These are phyloP conservation scores for Suillus subaureus DNA, from an alignment of 768 basidiomycete species.

Conservation along the genomic window DNA sequence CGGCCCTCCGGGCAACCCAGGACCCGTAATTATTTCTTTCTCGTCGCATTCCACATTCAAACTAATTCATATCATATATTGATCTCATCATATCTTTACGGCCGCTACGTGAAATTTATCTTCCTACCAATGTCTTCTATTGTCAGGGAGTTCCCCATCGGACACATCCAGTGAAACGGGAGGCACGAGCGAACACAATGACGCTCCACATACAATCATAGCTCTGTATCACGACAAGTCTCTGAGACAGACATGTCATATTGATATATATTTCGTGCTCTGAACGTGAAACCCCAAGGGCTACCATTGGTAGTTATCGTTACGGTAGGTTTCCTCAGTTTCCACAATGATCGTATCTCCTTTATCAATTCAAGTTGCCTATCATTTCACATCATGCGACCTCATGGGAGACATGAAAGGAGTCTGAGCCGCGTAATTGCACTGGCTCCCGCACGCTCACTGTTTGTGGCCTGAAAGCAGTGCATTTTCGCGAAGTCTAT, in stretches of 20 bases:
- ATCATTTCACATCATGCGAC: not conserved
- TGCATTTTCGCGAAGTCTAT: slow-evolving; percentile 15
- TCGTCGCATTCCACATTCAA: too few species aligned
- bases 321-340: not conserved
- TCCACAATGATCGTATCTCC: not conserved
- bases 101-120: too few species aligned
- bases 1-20: too few species aligned
- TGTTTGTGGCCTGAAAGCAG: not conserved
- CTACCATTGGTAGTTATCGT: not conserved
- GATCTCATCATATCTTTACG: too few species aligned
- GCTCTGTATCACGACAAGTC: not conserved
- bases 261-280: too few species aligned
- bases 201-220: too few species aligned
- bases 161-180: too few species aligned
- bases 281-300: not conserved
- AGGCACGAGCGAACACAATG: too few species aligned
- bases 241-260: slow-evolving; percentile 4
- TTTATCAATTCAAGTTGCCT: not conserved
- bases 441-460: not conserved
- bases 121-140: too few species aligned
- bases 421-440: not conserved
- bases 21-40: too few species aligned
- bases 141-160: too few species aligned
- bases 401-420: not conserved
- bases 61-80: too few species aligned